phyloP scores from a whole-genome alignment of 164 flowering plant species.

The Aristolochia californica region DNA sequence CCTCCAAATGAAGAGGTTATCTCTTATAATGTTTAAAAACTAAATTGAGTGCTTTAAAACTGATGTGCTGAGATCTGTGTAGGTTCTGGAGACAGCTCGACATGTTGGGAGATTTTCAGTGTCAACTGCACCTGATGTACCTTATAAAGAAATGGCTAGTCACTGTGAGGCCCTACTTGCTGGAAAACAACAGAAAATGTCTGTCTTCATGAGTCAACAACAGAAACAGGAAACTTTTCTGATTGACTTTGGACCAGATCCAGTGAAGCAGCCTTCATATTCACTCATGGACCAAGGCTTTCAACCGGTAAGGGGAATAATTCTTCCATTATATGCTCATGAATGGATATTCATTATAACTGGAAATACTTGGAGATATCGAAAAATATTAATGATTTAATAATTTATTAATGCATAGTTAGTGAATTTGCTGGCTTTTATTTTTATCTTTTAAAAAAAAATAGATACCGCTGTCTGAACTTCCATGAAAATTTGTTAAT shows the following conservation, averaged over 20 bases:
- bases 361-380: no score
- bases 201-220: conserved; percentile 45
- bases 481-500: no score
- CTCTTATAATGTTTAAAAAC: no score
- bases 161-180: conserved; percentile 74
- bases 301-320: conserved; percentile 10
- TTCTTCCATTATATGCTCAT: neutral
- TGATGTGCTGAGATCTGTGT: conserved; percentile 4
- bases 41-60: neutral
- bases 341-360: no score
- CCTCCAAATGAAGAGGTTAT: neutral
- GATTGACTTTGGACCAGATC: conserved; percentile 13
- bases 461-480: no score
- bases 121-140: conserved; percentile 50
- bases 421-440: no score
- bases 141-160: conserved; percentile 73
- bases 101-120: conserved; percentile 71
- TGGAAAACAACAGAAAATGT: conserved; percentile 87
- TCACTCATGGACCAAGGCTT: conserved; percentile 2
- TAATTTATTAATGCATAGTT: no score
- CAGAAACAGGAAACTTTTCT: conserved; percentile 31
- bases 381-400: no score
- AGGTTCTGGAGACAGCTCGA: conserved; percentile 75
- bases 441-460: no score
- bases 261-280: conserved; percentile 12